Evolutionary conservation across 2,329 filamentous ascomycete genomes (phyloP), one percentile per base, ranked within the genome.

Genomic region (Pseudogymnoascus sp.): DNA sequence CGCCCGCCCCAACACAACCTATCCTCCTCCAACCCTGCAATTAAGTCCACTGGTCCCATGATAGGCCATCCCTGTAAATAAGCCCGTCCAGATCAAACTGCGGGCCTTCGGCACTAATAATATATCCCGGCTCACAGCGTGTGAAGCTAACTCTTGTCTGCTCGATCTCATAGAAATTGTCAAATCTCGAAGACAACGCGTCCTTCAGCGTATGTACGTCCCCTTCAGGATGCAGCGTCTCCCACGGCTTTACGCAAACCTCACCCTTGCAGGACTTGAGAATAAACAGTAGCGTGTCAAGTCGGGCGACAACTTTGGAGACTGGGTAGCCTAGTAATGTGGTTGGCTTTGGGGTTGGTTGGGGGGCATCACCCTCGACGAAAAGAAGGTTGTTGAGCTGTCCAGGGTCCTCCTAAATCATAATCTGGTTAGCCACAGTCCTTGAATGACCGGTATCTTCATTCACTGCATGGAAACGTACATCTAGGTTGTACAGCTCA

Each of bases 401-500:
- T 22, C 75, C 74, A 1, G 78, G 79, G 59, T 83, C 81, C 14
- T 72, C 71, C 76, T 81, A 4, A n/a, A 28, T 15, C 9, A 28
- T 47, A 60, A 61, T 6, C 15, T 37, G 11, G 47, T 33, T 57
- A 25, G 41, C 20, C 58, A 25, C 57, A 59, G 33, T 9, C 1
- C 12, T 4, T 12, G 30, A 47, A 35, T 20, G 18, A 36, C 36
- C 7, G 25, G 14, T 9, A 4, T 4, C 22, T 9, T 28, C 6
- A 15, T 47, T 4, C 22, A 15, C 41, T 15, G 8, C 11, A 57
- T 8, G 25, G 4, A 38, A 20, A 67, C 74, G 63, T 69, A 81
- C 82, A 67, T 75, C 80, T 38, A 87, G 67, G 64, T 88, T 79
- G 68, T 88, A 89, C 2, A 87, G 77, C 69, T 89, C 85, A 61